These are phyloP conservation scores for Dendrothele bispora DNA, from an alignment of 768 basidiomycete species.

Conservation along the genomic window DNA sequence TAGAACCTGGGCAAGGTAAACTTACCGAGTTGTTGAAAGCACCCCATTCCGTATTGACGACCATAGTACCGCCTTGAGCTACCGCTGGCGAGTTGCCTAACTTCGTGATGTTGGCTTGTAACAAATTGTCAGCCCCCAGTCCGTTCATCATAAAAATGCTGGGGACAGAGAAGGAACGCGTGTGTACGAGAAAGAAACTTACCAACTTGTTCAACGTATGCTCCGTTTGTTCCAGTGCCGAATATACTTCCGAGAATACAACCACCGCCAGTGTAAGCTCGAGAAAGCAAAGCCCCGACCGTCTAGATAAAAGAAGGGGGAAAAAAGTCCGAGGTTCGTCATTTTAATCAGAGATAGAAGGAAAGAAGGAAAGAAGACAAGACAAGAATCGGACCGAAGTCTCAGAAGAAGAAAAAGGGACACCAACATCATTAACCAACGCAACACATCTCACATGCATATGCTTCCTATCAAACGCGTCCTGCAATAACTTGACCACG, in stretches of 20 bases:
- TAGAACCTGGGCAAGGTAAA: slow-evolving; percentile 8
- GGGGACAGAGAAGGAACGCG: neutral
- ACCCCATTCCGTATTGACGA: slow-evolving; percentile 98
- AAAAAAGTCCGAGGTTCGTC: neutral
- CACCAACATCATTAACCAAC: slow-evolving; percentile 87
- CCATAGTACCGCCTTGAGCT: slow-evolving; percentile 75
- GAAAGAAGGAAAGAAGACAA: neutral
- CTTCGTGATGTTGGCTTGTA: slow-evolving; percentile 79
- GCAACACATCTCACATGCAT: slow-evolving; percentile 91
- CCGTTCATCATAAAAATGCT: neutral
- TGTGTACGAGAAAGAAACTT: slow-evolving; percentile 13
- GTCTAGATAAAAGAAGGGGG: slow-evolving; percentile 53
- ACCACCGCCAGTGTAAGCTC: slow-evolving; percentile 91
- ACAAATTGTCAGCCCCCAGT: too few relatives aligned
- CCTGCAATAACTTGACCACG: slow-evolving; percentile 85
- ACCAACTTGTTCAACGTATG: slow-evolving; percentile 87
- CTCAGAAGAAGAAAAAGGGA: neutral
- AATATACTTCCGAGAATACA: slow-evolving; percentile 92
- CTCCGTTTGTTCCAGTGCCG: slow-evolving; percentile 98
- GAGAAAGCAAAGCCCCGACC: slow-evolving; percentile 90
- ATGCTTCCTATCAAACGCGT: slow-evolving; percentile 89
- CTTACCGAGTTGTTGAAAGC: slow-evolving; percentile 92
- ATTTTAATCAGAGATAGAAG: neutral
- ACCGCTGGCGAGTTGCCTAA: slow-evolving; percentile 63
- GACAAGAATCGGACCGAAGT: neutral